A percentile compares a stretch with the other conserved stretches of the same genome.
phyloP scores from a whole-genome alignment of 2,329 filamentous ascomycete species.

The Sphaceloma murrayae region DNA sequence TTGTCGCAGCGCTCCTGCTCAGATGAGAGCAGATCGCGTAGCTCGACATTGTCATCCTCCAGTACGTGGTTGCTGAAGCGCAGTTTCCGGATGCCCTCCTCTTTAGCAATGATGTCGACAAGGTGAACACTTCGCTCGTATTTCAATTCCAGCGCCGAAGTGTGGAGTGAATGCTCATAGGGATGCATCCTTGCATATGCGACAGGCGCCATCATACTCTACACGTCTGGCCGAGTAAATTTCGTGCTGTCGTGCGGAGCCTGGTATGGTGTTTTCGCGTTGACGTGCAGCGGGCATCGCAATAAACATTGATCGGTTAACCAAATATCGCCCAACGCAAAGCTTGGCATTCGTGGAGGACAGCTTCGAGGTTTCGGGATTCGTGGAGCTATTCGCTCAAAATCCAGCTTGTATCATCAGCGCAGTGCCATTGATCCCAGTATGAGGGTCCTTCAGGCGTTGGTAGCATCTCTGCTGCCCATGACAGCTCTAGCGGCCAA shows the following conservation, averaged over 20 bases:
- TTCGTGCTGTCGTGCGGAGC: slow-evolving; percentile 1
- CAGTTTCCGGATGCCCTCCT: slow-evolving; percentile 63
- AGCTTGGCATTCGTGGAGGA: neutral
- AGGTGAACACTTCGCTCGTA: slow-evolving; percentile 58
- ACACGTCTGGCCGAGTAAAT: neutral
- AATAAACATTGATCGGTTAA: slow-evolving; percentile 4
- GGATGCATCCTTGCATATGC: slow-evolving; percentile 25
- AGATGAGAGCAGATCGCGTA: slow-evolving; percentile 54
- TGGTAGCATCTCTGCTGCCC: slow-evolving; percentile 52
- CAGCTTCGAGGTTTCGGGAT: slow-evolving; percentile 17
- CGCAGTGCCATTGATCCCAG: slow-evolving; percentile 26
- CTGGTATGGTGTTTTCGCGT: neutral
- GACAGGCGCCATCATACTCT: slow-evolving; percentile 4
- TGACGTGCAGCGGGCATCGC: slow-evolving; percentile 1
- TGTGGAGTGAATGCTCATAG: slow-evolving; percentile 44
- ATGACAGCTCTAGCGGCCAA: slow-evolving; percentile 54
- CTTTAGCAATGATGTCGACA: slow-evolving; percentile 58
- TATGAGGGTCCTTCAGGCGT: slow-evolving; percentile 59
- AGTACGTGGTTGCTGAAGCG: slow-evolving; percentile 61
- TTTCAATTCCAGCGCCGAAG: slow-evolving; percentile 53
- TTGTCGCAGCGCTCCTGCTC: slow-evolving; percentile 52
- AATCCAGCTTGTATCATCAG: neutral
- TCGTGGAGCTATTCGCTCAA: too few species aligned
- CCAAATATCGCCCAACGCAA: neutral
- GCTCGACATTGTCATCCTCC: slow-evolving; percentile 61